These are phyloP conservation scores for Colletotrichum godetiae DNA, from an alignment of 2,329 filamentous ascomycete genomes.

Conservation along the genomic window DNA sequence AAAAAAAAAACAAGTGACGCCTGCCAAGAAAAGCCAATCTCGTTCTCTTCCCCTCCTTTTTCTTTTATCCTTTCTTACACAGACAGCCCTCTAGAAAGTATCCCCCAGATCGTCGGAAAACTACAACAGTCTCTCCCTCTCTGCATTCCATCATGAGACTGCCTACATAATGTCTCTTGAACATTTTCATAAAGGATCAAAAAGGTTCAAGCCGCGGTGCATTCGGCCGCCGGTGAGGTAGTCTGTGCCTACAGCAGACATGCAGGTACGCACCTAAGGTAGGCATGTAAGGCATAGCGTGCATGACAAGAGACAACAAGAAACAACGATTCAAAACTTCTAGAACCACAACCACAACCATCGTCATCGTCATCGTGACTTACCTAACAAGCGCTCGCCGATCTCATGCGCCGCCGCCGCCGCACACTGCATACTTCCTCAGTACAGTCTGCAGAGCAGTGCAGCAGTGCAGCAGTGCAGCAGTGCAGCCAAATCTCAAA, in stretches of 20 bases:
- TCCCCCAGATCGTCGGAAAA: background rate
- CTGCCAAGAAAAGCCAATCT: conserved; percentile 23
- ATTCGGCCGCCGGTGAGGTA: background rate
- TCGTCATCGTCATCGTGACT: background rate
- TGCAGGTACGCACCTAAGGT: too few relatives aligned
- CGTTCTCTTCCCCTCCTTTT: background rate
- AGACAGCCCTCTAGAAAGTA: background rate
- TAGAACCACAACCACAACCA: conserved; percentile 17
- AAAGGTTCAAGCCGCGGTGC: background rate
- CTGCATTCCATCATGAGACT: background rate
- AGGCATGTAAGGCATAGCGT: background rate
- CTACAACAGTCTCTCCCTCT: too few relatives aligned
- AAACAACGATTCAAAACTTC: conserved; percentile 1
- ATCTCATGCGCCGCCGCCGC: background rate
- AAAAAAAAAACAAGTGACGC: too few relatives aligned
- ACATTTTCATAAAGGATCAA: background rate
- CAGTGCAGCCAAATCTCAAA: background rate
- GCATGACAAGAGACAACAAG: background rate
- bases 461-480: too few relatives aligned
- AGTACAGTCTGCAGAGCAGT: background rate
- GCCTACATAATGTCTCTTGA: too few relatives aligned
- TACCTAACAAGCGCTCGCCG: background rate
- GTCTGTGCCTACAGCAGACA: too few relatives aligned
- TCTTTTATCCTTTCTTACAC: background rate
- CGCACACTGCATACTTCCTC: background rate